These are phyloP conservation scores for Boletus pseudo-olivaceus DNA, from an alignment of 768 basidiomycete genomes.

Conservation along the genomic window DNA sequence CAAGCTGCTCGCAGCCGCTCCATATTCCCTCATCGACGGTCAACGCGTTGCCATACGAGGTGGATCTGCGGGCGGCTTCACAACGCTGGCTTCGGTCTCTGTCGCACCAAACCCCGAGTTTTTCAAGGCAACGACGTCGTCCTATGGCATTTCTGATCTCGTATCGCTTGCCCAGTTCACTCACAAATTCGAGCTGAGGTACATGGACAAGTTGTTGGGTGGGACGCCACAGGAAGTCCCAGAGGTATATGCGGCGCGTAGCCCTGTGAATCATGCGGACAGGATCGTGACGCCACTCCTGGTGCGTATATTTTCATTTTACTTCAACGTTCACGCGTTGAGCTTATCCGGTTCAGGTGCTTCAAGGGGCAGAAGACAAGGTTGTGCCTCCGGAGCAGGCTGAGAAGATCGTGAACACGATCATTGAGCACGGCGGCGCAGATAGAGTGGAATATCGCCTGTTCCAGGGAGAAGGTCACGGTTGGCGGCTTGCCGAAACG, in stretches of 20 bases:
- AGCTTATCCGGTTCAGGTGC: slow-evolving; percentile 41
- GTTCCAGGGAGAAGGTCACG: slow-evolving; percentile 46
- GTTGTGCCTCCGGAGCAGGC: slow-evolving; percentile 71
- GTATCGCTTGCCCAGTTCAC: slow-evolving; percentile 53
- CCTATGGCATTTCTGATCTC: slow-evolving; percentile 71
- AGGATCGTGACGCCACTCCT: slow-evolving; percentile 61
- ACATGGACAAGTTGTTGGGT: slow-evolving; percentile 62
- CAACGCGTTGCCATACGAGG: slow-evolving; percentile 68
- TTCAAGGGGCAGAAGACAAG: slow-evolving; percentile 63
- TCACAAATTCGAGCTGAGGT: slow-evolving; percentile 68
- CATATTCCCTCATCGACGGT: slow-evolving; percentile 56
- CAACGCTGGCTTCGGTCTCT: slow-evolving; percentile 50
- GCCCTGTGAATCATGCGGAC: slow-evolving; percentile 59
- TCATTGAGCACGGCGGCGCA: slow-evolving; percentile 14
- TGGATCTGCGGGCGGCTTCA: slow-evolving; percentile 71
- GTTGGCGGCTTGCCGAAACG: slow-evolving; percentile 35
- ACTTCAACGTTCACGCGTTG: background rate
- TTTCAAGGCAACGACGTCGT: slow-evolving; percentile 59
- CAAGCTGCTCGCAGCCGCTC: slow-evolving; percentile 41
- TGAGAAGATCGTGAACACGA: slow-evolving; percentile 28
- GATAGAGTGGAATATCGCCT: slow-evolving; percentile 35
- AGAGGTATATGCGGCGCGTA: slow-evolving; percentile 54
- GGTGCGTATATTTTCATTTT: slow-evolving; percentile 35
- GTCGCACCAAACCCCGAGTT: slow-evolving; percentile 38
- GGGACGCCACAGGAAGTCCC: slow-evolving; percentile 51